Evolutionary conservation across 306 rosid species (phyloP).

Genomic region (Cicer bijugum): DNA sequence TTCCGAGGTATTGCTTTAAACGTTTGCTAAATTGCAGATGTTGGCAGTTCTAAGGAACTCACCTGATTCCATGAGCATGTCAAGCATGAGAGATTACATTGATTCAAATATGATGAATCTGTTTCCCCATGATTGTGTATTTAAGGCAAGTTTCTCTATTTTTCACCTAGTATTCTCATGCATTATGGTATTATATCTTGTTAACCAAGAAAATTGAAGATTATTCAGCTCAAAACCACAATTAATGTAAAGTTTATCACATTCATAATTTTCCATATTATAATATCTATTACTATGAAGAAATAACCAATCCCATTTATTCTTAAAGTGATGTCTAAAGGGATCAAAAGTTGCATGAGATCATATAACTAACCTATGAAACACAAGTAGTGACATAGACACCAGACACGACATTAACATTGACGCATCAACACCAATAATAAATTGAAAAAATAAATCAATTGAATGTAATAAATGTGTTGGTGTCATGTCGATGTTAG

Average conservation of each 20-base stretch:
- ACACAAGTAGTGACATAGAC: neutral
- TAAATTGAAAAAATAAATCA: no score
- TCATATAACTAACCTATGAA: neutral
- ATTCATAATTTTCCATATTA: constrained; percentile 13
- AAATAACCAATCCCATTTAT: neutral
- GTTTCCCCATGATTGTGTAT: constrained; percentile 96
- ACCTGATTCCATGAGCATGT: constrained; percentile 79
- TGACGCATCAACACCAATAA: no score
- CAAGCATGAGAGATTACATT: constrained; percentile 76
- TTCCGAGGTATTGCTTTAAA: constrained; percentile 35
- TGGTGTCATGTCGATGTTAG: no score
- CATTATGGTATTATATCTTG: constrained; percentile 3
- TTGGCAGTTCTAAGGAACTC: constrained; percentile 76
- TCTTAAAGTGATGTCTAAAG: neutral
- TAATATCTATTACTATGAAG: neutral
- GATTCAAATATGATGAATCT: constrained; percentile 92
- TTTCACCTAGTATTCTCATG: constrained; percentile 11
- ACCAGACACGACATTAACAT: neutral
- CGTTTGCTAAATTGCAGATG: constrained; percentile 70
- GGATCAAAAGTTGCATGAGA: neutral
- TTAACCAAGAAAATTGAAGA: constrained; percentile 21
- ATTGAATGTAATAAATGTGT: no score
- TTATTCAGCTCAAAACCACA: constrained; percentile 4
- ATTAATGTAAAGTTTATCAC: neutral
- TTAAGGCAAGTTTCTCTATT: constrained; percentile 64